phyloP scores from a whole-genome alignment of 73 alveolate species.

The Symbiodinium natans region DNA sequence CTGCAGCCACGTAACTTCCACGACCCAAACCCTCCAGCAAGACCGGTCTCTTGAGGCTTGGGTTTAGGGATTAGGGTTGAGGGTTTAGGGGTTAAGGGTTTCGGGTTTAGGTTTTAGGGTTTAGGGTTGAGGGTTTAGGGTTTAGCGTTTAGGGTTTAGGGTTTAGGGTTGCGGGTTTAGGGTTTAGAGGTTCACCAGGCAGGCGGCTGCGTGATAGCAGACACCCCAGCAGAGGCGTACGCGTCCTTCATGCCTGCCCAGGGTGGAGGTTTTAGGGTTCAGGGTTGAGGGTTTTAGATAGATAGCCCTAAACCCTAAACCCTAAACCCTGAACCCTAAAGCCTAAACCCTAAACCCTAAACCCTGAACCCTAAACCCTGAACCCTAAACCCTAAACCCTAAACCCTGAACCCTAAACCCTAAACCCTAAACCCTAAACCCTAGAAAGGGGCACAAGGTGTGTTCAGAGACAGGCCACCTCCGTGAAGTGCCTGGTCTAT shows the following conservation, averaged over 20 bases:
- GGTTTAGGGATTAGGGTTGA: neutral
- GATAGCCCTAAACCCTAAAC: neutral
- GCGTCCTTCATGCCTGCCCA: conserved; percentile 60
- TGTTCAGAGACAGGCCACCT: too few species aligned
- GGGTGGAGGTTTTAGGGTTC: neutral
- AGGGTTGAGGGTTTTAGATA: neutral
- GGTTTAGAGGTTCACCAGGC: neutral
- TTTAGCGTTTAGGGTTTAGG: too few species aligned
- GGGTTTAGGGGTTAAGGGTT: too few species aligned
- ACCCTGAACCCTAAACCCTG: neutral
- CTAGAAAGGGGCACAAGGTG: neutral
- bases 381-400: neutral
- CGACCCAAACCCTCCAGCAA: too few species aligned
- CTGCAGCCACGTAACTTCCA: too few species aligned
- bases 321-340: neutral
- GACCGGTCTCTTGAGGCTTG: too few species aligned
- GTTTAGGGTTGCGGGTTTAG: too few species aligned
- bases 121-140: too few species aligned
- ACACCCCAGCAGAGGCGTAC: conserved; percentile 69
- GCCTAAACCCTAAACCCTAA: neutral
- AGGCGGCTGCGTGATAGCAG: conserved; percentile 64
- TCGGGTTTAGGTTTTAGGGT: too few species aligned
- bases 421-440: neutral
- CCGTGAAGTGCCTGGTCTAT: conserved; percentile 13
- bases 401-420: neutral